Evolutionary conservation across 495 filamentous ascomycete species (phyloP).

Genomic region (Trichocladium uniseriatum): DNA sequence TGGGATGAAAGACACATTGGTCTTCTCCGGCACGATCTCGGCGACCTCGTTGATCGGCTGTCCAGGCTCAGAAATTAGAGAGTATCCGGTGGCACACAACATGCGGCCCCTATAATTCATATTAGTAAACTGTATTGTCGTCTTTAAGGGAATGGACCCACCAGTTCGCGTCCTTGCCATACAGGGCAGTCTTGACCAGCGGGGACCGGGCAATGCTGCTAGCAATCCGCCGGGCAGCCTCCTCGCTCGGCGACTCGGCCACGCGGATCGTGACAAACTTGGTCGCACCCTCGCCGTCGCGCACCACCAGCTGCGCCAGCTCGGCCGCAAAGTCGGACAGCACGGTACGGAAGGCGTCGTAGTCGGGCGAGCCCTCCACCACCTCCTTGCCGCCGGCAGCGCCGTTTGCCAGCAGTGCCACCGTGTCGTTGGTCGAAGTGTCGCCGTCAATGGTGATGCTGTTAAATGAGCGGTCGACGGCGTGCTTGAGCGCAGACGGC

Average conservation of each 20-base stretch:
- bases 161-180: conserved; percentile 98
- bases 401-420: conserved; percentile 89
- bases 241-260: conserved; percentile 56
- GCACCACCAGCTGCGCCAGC: conserved; percentile 84
- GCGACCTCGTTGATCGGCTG: conserved; percentile 44
- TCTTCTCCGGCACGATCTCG: conserved; percentile 69
- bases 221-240: conserved; percentile 61
- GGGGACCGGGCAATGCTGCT: conserved; percentile 87
- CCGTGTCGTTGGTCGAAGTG: conserved; percentile 93
- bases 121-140: not conserved
- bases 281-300: conserved; percentile 94
- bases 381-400: conserved; percentile 71
- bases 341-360: conserved; percentile 53
- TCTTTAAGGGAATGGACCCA: conserved; percentile 3
- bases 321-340: conserved; percentile 71
- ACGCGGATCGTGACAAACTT: conserved; percentile 97
- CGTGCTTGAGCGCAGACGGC: conserved; percentile 57
- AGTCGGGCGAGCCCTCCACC: conserved; percentile 49
- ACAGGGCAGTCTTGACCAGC: conserved; percentile 93
- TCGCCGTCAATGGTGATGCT: conserved; percentile 95
- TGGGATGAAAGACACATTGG: conserved; percentile 86
- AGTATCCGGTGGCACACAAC: conserved; percentile 88
- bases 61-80: conserved; percentile 56
- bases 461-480: conserved; percentile 86
- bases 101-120: conserved; percentile 58